Evolutionary conservation across 305 asterid genomes (phyloP), one percentile per base, ranked within the genome.

Genomic region (Fraxinus latifolia): DNA sequence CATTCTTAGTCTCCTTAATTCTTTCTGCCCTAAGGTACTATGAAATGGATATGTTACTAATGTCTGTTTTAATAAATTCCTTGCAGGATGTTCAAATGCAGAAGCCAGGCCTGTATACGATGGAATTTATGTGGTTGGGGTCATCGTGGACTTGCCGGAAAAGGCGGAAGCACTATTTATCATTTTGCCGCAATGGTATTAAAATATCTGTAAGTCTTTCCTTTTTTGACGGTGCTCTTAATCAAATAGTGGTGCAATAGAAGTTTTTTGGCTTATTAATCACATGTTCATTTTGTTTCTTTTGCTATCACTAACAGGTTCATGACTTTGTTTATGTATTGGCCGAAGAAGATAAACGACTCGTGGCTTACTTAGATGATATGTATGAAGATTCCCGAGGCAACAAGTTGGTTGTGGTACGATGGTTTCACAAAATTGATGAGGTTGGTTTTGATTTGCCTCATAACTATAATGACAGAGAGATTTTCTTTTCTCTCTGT

Each of bases 361-460:
- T 93, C 50, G 92, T 95, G 78, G 97, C 97, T 79, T 90, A 95
- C 89, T 76, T 95, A 78, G 94, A 93, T 77, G 98, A 95, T 85
- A 89, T 93, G 88, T 95, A 91, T 74, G 97, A 95, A 86, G 97
- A 95, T 87, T 73, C 77, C 80, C 88, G 89, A 77, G 95, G 97
- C 89, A 89, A 90, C 92, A 92, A 88, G 91, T 89, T 90, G 94
- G 97, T 93, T 84, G 92, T 89, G 92, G 98, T 95, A 89, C 95
- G 88, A 83, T 95, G 97, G 97, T 95, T 95, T 89, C 97, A 95
- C 95, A 93, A 91, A 92, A 87, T 92, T 88, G 98, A 95, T 80
- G 98, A 95, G 91, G 96, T 92, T 95, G 94, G 93, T 92, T 84
- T 89, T 90, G 90, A 83, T 93, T 90, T 95, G 92, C 92, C 96